These are phyloP conservation scores for Diaporthe vexans DNA, from an alignment of 2,329 filamentous ascomycete genomes.

Conservation along the genomic window DNA sequence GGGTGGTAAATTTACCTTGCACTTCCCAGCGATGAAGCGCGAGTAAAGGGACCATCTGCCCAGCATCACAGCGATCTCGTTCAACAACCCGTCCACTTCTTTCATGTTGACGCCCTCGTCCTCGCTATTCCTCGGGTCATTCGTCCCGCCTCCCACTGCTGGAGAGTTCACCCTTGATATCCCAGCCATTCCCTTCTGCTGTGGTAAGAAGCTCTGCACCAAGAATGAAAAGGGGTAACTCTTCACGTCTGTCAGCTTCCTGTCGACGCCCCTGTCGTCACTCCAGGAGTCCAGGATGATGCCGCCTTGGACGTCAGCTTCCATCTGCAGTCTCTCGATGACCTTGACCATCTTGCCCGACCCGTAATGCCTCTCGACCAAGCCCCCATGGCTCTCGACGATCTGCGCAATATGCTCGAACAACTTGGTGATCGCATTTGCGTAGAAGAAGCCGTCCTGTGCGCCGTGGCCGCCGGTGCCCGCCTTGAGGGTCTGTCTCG, in stretches of 20 bases:
- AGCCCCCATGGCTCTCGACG: slow-evolving; percentile 88
- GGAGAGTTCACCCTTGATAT: slow-evolving; percentile 83
- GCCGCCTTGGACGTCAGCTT: slow-evolving; percentile 95
- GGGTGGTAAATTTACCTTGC: slow-evolving; percentile 71
- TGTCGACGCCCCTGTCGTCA: slow-evolving; percentile 87
- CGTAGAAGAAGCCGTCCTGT: slow-evolving; percentile 91
- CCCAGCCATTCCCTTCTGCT: slow-evolving; percentile 72
- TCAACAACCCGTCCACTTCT: slow-evolving; percentile 89
- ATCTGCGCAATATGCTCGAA: slow-evolving; percentile 99
- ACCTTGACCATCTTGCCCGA: slow-evolving; percentile 93
- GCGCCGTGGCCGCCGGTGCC: slow-evolving; percentile 66
- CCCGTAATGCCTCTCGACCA: slow-evolving; percentile 96
- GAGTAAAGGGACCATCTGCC: slow-evolving; percentile 93
- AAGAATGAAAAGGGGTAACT: slow-evolving; percentile 98
- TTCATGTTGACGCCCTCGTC: slow-evolving; percentile 98
- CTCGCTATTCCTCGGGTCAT: slow-evolving; percentile 74
- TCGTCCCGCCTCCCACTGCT: slow-evolving; percentile 66
- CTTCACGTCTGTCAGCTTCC: slow-evolving; percentile 93
- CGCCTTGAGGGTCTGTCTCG: slow-evolving; percentile 84
- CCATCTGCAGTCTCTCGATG: slow-evolving; percentile 91
- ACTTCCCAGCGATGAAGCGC: slow-evolving; percentile 89
- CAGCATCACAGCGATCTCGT: slow-evolving; percentile 92
- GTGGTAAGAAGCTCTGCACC: slow-evolving; percentile 90
- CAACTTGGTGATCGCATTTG: slow-evolving; percentile 87
- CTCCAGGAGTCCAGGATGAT: slow-evolving; percentile 97